These are phyloP conservation scores for Suillus sp. DNA, from an alignment of 768 basidiomycete species.

Conservation along the genomic window DNA sequence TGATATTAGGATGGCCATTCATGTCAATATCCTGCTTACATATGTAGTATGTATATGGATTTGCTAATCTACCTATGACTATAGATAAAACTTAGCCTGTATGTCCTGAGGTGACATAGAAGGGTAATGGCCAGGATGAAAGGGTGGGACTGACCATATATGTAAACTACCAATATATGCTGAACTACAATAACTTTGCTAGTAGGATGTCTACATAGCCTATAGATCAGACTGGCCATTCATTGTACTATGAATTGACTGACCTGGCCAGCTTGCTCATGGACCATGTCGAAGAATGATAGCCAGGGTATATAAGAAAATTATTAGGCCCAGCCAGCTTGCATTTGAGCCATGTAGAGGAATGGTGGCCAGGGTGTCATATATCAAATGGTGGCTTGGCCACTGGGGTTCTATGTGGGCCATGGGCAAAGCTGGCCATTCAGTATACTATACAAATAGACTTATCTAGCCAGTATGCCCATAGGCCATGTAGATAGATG, in stretches of 20 bases:
- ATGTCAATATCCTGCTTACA: background rate
- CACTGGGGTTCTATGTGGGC: too few species aligned
- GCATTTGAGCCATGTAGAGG: background rate
- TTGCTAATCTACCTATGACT: background rate
- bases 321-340: background rate
- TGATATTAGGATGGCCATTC: background rate
- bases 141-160: background rate
- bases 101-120: constrained; percentile 1
- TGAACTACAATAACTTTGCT: background rate
- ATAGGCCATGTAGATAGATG: too few species aligned
- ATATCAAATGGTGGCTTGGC: too few species aligned
- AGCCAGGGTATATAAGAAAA: background rate
- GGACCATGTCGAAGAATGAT: background rate
- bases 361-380: background rate
- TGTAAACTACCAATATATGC: background rate
- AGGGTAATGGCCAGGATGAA: background rate
- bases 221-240: too few species aligned
- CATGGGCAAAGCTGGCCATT: too few species aligned
- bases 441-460: too few species aligned
- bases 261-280: background rate
- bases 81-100: background rate
- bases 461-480: too few species aligned
- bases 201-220: background rate
- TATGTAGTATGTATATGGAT: background rate
- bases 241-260: too few species aligned